A percentile compares a stretch with the other conserved stretches of the same genome.
These are phyloP conservation scores for Phanerochaete sordida DNA, from an alignment of 768 basidiomycete species.

Conservation along the genomic window DNA sequence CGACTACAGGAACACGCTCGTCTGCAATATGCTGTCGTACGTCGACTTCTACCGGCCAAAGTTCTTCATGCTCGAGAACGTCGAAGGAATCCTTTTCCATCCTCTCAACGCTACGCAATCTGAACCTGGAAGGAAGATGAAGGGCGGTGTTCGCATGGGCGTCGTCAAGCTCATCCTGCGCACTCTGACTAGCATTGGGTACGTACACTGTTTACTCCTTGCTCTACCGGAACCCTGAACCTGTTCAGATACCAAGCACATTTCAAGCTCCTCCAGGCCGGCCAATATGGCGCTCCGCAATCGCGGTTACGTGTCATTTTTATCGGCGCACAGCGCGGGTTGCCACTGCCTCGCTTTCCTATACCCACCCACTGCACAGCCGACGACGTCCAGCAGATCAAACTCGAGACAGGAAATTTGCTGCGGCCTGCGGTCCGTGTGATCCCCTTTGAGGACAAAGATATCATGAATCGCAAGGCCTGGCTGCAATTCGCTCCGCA, in stretches of 20 bases:
- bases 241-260: constrained; percentile 58
- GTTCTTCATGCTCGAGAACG: constrained; percentile 74
- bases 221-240: neutral
- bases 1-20: constrained; percentile 63
- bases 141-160: constrained; percentile 43
- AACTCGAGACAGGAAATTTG: constrained; percentile 41
- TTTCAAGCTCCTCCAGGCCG: constrained; percentile 64
- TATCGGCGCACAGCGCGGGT: constrained; percentile 56
- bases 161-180: constrained; percentile 67
- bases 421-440: constrained; percentile 40
- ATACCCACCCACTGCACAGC: constrained; percentile 56
- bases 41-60: constrained; percentile 61
- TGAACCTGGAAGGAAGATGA: constrained; percentile 24
- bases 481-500: constrained; percentile 48
- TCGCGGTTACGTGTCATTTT: constrained; percentile 65
- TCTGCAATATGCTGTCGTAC: constrained; percentile 68
- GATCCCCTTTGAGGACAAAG: neutral
- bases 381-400: constrained; percentile 28
- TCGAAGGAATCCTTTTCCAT: constrained; percentile 55
- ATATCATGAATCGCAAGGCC: neutral
- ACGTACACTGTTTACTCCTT: constrained; percentile 19
- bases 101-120: constrained; percentile 38
- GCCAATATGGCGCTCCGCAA: constrained; percentile 72
- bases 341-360: constrained; percentile 63
- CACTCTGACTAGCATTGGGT: constrained; percentile 62